These are phyloP conservation scores for Hygrophorus russula DNA, from an alignment of 768 basidiomycete genomes.

Conservation along the genomic window DNA sequence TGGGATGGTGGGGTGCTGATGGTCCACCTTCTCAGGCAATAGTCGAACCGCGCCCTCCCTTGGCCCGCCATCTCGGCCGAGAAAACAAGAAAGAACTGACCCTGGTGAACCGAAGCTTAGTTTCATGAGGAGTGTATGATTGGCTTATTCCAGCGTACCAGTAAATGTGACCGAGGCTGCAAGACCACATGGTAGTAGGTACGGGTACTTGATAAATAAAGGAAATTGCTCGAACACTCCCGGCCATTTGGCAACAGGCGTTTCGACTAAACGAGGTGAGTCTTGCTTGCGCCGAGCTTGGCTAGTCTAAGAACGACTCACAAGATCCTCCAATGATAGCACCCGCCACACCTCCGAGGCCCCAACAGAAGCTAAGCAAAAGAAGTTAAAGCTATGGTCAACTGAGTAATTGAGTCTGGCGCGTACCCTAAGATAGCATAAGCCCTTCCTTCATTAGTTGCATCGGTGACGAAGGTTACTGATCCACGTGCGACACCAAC, in stretches of 20 bases:
- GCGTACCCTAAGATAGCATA: constrained; percentile 83
- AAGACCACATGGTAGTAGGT: constrained; percentile 76
- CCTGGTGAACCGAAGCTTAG: constrained; percentile 30
- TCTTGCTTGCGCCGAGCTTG: not conserved
- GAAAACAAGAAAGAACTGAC: constrained; percentile 79
- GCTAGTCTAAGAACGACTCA: constrained; percentile 25
- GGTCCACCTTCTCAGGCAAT: constrained; percentile 56
- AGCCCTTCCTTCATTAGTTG: constrained; percentile 87
- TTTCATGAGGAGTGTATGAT: constrained; percentile 3
- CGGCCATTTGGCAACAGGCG: constrained; percentile 83
- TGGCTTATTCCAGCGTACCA: constrained; percentile 29
- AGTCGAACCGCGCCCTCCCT: constrained; percentile 79
- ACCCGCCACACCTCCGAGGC: constrained; percentile 88
- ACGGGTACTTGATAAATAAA: constrained; percentile 75
- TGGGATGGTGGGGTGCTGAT: constrained; percentile 39
- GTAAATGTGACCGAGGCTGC: constrained; percentile 67
- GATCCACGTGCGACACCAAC: constrained; percentile 91
- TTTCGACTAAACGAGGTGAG: constrained; percentile 46
- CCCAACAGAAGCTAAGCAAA: constrained; percentile 76
- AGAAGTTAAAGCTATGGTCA: constrained; percentile 5
- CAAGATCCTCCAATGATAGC: constrained; percentile 79
- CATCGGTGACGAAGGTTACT: constrained; percentile 79
- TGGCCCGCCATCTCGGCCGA: constrained; percentile 85
- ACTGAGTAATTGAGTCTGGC: constrained; percentile 1
- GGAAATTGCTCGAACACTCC: constrained; percentile 49